Conservation (phyloP, 805 yeast genomes). For the Pichia scutulata region DNA sequence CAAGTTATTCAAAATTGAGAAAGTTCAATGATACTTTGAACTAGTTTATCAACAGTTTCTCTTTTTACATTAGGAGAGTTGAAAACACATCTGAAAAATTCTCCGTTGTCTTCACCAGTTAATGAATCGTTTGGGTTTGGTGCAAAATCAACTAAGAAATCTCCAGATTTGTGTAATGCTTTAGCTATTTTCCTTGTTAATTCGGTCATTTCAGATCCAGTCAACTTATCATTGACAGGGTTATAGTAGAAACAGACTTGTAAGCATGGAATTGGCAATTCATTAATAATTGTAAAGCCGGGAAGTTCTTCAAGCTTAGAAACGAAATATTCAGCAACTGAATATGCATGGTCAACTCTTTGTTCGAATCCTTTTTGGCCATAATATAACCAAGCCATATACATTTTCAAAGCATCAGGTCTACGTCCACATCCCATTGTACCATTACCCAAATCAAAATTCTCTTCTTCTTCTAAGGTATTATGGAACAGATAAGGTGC, state of each 20-base stretch:
- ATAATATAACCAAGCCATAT: slow-evolving; percentile 74
- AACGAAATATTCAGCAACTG: slow-evolving; percentile 56
- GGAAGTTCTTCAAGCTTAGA: slow-evolving; percentile 29
- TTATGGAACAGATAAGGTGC: slow-evolving; percentile 81
- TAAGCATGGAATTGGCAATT: slow-evolving; percentile 62
- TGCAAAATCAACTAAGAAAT: slow-evolving; percentile 70
- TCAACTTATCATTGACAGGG: slow-evolving; percentile 26
- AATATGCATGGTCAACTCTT: slow-evolving; percentile 68
- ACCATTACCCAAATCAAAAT: slow-evolving; percentile 76
- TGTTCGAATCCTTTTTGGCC: slow-evolving; percentile 58
- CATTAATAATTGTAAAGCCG: slow-evolving; percentile 50
- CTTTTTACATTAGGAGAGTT: slow-evolving; percentile 56
- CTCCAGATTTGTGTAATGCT: slow-evolving; percentile 52
- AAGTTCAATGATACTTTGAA: slow-evolving; percentile 25
- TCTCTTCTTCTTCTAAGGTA: slow-evolving; percentile 40
- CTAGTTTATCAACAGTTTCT: slow-evolving; percentile 37
- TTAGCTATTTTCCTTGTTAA: slow-evolving; percentile 57
- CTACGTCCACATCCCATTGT: slow-evolving; percentile 91
- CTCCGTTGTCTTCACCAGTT: slow-evolving; percentile 46
- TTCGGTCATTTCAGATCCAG: slow-evolving; percentile 37
- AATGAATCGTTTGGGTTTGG: slow-evolving; percentile 47
- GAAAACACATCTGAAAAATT: slow-evolving; percentile 79
- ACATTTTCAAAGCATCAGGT: slow-evolving; percentile 72
- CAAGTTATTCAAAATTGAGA: background rate
- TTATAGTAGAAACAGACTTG: slow-evolving; percentile 78